These are phyloP conservation scores for Huntiella moniliformis DNA, from an alignment of 2,329 filamentous ascomycete species.

Conservation along the genomic window DNA sequence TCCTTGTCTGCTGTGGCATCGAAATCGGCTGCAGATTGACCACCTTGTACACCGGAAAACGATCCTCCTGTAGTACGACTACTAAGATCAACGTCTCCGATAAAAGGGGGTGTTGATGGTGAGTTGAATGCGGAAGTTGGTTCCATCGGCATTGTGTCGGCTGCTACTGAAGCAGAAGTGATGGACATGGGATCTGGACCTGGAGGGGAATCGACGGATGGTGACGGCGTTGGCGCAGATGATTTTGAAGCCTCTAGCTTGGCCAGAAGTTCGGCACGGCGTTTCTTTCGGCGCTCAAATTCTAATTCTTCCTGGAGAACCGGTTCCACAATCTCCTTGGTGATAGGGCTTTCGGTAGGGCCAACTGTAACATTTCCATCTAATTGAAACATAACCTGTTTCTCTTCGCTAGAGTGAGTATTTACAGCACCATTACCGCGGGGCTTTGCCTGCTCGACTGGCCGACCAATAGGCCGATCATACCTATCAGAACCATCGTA, in stretches of 20 bases:
- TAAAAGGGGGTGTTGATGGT: slow-evolving; percentile 2
- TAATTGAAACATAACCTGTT: slow-evolving; percentile 10
- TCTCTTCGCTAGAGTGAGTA: slow-evolving; percentile 37
- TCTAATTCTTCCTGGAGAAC: slow-evolving; percentile 64
- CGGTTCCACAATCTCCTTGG: slow-evolving; percentile 20
- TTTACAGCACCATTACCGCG: slow-evolving; percentile 25
- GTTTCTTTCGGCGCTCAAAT: slow-evolving; percentile 68
- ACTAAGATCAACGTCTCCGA: slow-evolving; percentile 6
- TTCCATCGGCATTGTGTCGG: slow-evolving; percentile 12
- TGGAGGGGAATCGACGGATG: slow-evolving; percentile 17
- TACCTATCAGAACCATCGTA: slow-evolving; percentile 18
- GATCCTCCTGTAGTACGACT: slow-evolving; percentile 16
- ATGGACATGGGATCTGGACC: slow-evolving; percentile 20
- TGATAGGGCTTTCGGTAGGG: slow-evolving; percentile 1
- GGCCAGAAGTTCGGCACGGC: slow-evolving; percentile 67
- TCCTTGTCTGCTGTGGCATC: slow-evolving; percentile 78
- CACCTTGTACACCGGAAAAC: slow-evolving; percentile 25
- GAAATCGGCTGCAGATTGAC: slow-evolving; percentile 82
- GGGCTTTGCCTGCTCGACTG: slow-evolving; percentile 24
- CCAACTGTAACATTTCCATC: slow-evolving; percentile 7
- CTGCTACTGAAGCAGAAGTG: slow-evolving; percentile 31
- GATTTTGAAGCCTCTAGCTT: slow-evolving; percentile 53
- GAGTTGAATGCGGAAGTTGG: not conserved
- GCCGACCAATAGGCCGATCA: slow-evolving; percentile 15
- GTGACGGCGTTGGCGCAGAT: slow-evolving; percentile 31